These are phyloP conservation scores for Heritiera littoralis DNA, from an alignment of 345 rosid species.

Conservation along the genomic window DNA sequence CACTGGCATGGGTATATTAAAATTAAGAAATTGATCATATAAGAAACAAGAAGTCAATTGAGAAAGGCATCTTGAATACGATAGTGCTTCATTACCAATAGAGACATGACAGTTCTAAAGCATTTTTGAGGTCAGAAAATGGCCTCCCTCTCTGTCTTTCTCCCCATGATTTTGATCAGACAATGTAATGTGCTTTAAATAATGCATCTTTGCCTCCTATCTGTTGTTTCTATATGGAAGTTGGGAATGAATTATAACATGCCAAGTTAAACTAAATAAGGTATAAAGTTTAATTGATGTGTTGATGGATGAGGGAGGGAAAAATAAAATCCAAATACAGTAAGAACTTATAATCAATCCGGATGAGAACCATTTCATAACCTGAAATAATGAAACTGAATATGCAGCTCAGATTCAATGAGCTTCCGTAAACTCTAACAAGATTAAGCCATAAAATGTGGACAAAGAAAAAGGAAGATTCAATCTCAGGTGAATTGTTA, in stretches of 20 bases:
- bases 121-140: slow-evolving; percentile 11
- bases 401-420: no score
- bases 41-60: neutral
- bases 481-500: no score
- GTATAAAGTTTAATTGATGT: neutral
- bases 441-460: no score
- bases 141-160: neutral
- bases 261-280: neutral
- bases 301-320: neutral
- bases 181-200: slow-evolving; percentile 17
- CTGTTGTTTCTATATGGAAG: neutral
- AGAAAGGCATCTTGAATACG: neutral
- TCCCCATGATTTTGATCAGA: slow-evolving; percentile 16
- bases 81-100: slow-evolving; percentile 11
- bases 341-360: no score
- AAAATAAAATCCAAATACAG: neutral
- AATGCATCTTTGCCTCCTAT: neutral
- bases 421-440: no score
- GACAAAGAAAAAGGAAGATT: no score
- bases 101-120: slow-evolving; percentile 15
- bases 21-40: neutral
- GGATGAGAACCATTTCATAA: no score
- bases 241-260: neutral
- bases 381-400: no score
- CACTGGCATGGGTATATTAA: neutral